Conservation (phyloP, 441 rosid species). For the Erysimum cheiri region DNA sequence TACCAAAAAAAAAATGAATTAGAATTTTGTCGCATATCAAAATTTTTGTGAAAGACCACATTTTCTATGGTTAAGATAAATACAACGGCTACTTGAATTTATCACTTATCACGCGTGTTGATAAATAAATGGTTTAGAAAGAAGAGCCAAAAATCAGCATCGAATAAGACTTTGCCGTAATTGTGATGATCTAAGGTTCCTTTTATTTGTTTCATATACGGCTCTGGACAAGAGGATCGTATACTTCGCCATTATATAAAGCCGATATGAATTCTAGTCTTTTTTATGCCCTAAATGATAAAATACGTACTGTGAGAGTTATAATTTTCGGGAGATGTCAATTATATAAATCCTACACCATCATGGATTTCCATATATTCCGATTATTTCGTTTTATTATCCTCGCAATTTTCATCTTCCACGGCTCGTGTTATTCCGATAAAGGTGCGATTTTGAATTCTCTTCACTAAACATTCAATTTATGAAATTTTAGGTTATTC, state of each 20-base stretch:
- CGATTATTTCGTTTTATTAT: constrained; percentile 33
- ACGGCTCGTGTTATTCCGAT: constrained; percentile 44
- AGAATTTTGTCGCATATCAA: background rate
- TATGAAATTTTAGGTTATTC: background rate
- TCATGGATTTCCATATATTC: constrained; percentile 37
- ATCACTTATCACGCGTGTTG: background rate
- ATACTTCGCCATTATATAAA: constrained; percentile 8
- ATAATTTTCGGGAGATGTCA: background rate
- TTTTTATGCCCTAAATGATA: background rate
- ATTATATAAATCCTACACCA: constrained; percentile 12
- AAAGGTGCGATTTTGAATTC: constrained; percentile 41
- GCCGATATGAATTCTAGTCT: background rate
- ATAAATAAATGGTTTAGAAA: background rate
- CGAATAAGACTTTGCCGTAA: constrained; percentile 29
- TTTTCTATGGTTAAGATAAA: no score
- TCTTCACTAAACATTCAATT: background rate
- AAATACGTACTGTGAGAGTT: background rate
- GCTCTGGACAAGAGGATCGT: constrained; percentile 9
- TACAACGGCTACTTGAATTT: background rate
- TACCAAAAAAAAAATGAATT: no score
- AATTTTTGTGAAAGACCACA: background rate
- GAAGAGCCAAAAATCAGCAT: background rate
- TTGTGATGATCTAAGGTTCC: background rate
- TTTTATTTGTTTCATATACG: background rate
- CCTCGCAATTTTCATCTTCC: constrained; percentile 34